phyloP scores from a whole-genome alignment of 2,329 filamentous ascomycete species.

The Clarireedia paspali region DNA sequence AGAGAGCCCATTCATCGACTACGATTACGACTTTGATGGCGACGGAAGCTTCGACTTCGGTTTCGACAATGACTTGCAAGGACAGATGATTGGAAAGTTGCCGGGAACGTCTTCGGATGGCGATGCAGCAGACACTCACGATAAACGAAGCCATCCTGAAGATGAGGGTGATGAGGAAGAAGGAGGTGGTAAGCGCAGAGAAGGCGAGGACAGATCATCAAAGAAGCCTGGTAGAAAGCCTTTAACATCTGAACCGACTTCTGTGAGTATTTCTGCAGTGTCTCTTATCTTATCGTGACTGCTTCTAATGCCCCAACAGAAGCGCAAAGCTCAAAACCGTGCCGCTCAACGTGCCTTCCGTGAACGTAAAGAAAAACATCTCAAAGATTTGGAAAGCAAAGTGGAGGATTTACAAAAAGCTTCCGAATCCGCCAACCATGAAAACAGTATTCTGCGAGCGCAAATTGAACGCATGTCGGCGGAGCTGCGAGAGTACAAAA shows the following conservation, averaged over 20 bases:
- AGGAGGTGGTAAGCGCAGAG: slow-evolving; percentile 70
- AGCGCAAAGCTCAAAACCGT: slow-evolving; percentile 92
- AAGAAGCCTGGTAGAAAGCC: slow-evolving; percentile 98
- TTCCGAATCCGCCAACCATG: slow-evolving; percentile 73
- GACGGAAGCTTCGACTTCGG: slow-evolving; percentile 64
- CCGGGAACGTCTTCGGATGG: slow-evolving; percentile 41
- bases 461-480: slow-evolving; percentile 81
- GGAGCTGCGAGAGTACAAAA: slow-evolving; percentile 86
- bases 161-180: slow-evolving; percentile 57
- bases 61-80: slow-evolving; percentile 43
- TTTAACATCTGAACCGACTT: slow-evolving; percentile 88
- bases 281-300: slow-evolving; percentile 23
- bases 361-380: slow-evolving; percentile 87
- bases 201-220: slow-evolving; percentile 67
- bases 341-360: slow-evolving; percentile 90
- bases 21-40: slow-evolving; percentile 67
- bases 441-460: slow-evolving; percentile 77
- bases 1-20: slow-evolving; percentile 78
- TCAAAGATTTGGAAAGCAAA: slow-evolving; percentile 77
- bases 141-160: slow-evolving; percentile 68
- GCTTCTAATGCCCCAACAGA: slow-evolving; percentile 43
- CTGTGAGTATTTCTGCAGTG: slow-evolving; percentile 53
- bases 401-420: slow-evolving; percentile 72
- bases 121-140: slow-evolving; percentile 44
- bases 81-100: slow-evolving; percentile 69